These are phyloP conservation scores for Acacia acuminata DNA, from an alignment of 306 rosid species.

Conservation along the genomic window DNA sequence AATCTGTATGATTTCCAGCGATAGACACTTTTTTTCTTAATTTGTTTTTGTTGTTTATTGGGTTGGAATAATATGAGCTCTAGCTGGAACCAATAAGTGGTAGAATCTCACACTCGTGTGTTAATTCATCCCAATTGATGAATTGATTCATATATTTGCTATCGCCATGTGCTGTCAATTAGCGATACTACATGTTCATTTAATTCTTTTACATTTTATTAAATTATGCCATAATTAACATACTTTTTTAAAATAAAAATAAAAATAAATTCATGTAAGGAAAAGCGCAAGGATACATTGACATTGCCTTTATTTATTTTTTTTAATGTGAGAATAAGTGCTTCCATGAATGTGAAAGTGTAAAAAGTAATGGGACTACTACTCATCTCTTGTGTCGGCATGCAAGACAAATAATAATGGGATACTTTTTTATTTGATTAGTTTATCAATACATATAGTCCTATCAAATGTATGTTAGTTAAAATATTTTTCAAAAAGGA, in stretches of 20 bases:
- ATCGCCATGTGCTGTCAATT: too few species aligned
- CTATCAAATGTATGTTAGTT: neutral
- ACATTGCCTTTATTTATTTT: neutral
- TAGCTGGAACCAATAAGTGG: conserved; percentile 23
- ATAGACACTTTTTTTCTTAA: neutral
- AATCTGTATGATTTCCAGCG: neutral
- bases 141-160: too few species aligned
- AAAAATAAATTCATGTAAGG: neutral
- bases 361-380: neutral
- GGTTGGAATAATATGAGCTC: neutral
- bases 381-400: neutral
- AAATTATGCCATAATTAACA: too few species aligned
- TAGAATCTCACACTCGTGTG: conserved; percentile 38
- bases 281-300: neutral
- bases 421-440: neutral
- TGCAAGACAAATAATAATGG: neutral
- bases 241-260: too few species aligned
- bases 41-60: neutral
- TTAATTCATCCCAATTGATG: conserved; percentile 20
- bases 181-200: too few species aligned
- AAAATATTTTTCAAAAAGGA: neutral
- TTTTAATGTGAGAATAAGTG: neutral
- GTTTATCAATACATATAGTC: neutral
- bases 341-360: neutral
- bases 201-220: too few species aligned